phyloP scores from a whole-genome alignment of 169 alveolate genomes.

The Cardiosporidium cionae region DNA sequence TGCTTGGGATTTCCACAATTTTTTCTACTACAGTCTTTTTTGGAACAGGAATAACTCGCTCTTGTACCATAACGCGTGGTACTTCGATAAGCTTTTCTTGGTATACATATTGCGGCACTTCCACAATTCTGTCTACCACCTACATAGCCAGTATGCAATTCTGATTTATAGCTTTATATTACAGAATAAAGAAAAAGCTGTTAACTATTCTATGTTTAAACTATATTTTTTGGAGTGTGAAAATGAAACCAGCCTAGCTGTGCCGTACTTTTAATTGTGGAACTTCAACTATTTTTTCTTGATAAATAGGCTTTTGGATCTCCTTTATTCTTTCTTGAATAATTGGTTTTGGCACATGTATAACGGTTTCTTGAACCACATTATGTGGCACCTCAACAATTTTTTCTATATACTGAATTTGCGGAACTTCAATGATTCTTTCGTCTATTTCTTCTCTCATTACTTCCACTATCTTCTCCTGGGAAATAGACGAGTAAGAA shows the following conservation, averaged over 20 bases:
- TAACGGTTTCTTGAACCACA: constrained; percentile 61
- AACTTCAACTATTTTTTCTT: constrained; percentile 79
- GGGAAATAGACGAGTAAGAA: no score
- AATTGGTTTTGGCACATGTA: constrained; percentile 77
- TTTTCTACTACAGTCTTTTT: constrained; percentile 72
- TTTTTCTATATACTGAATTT: constrained; percentile 73
- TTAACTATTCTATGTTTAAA: background rate
- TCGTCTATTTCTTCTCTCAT: constrained; percentile 75
- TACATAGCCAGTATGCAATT: background rate
- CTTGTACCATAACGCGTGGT: constrained; percentile 76
- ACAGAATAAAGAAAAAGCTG: background rate
- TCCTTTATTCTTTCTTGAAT: constrained; percentile 71
- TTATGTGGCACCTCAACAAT: constrained; percentile 79
- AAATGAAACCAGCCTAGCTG: no score
- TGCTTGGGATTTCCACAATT: constrained; percentile 77
- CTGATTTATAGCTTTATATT: background rate
- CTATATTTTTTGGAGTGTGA: background rate
- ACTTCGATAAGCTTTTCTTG: constrained; percentile 79
- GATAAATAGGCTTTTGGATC: constrained; percentile 69
- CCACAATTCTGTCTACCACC: constrained; percentile 71
- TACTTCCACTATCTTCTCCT: constrained; percentile 71
- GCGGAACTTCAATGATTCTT: constrained; percentile 79
- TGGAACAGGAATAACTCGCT: constrained; percentile 76
- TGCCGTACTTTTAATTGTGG: constrained; percentile 60
- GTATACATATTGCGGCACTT: constrained; percentile 79